Conservation (phyloP, 768 basidiomycete genomes). For the Lyophyllum shimeji region DNA sequence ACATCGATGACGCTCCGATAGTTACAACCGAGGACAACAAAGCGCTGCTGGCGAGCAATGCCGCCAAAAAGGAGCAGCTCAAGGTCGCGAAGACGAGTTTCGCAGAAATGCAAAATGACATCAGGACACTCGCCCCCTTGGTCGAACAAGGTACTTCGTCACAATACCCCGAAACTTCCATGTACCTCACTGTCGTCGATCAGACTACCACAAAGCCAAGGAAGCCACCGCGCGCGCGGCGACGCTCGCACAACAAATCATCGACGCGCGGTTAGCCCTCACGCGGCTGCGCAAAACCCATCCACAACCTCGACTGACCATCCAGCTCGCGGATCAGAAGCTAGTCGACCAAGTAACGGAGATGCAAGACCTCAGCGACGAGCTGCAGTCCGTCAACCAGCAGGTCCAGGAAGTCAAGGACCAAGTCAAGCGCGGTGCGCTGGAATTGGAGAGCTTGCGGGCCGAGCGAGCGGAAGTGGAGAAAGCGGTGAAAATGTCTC, state of each 20-base stretch:
- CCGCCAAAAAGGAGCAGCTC: slow-evolving; percentile 67
- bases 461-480: slow-evolving; percentile 69
- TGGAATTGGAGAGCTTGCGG: slow-evolving; percentile 58
- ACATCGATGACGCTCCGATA: slow-evolving; percentile 78
- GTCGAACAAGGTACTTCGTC: slow-evolving; percentile 61
- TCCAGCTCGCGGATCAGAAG: slow-evolving; percentile 69
- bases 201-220: slow-evolving; percentile 64
- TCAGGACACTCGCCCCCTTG: slow-evolving; percentile 59
- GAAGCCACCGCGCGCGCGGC: slow-evolving; percentile 53
- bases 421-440: slow-evolving; percentile 53
- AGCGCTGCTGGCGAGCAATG: slow-evolving; percentile 56
- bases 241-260: slow-evolving; percentile 69
- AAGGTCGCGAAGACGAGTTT: slow-evolving; percentile 65
- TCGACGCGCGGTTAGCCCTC: slow-evolving; percentile 79
- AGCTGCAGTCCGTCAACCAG: slow-evolving; percentile 53
- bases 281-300: slow-evolving; percentile 80
- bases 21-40: slow-evolving; percentile 82
- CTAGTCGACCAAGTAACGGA: slow-evolving; percentile 75
- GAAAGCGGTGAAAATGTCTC: slow-evolving; percentile 57
- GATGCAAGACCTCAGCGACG: slow-evolving; percentile 75
- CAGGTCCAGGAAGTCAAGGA: slow-evolving; percentile 57
- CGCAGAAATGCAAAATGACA: slow-evolving; percentile 60
- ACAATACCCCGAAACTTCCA: not conserved
- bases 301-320: slow-evolving; percentile 77
- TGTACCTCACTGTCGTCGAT: not conserved